phyloP scores from a whole-genome alignment of 2,329 filamentous ascomycete species.

The Rhytidhysteron rufulum region DNA sequence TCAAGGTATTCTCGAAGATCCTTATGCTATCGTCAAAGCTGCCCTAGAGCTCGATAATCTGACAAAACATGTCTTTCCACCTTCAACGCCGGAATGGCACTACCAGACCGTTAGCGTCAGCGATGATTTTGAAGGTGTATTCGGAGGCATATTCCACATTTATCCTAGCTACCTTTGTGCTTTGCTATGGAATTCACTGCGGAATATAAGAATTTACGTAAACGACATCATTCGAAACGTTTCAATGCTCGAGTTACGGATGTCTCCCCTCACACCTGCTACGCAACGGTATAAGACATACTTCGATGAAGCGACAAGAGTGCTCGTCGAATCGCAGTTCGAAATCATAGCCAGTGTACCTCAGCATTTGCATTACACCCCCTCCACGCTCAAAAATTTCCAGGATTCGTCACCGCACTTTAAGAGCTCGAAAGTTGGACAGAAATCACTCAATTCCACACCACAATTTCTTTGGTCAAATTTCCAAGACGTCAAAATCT shows the following conservation, averaged over 20 bases:
- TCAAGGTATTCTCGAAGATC: conserved; percentile 9
- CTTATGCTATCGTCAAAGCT: conserved; percentile 19
- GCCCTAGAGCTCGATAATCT: conserved; percentile 22
- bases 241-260: conserved; percentile 16
- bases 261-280: conserved; percentile 21
- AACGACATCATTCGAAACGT: conserved; percentile 32
- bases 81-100: conserved; percentile 16
- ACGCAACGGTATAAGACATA: conserved; percentile 15
- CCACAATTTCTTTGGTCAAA: conserved; percentile 19
- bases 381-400: too few relatives aligned
- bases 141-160: conserved; percentile 26
- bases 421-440: too few relatives aligned
- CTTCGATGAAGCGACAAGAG: conserved; percentile 19
- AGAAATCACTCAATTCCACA: too few relatives aligned
- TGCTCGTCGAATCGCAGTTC: conserved; percentile 22
- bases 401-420: too few relatives aligned
- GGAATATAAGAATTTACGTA: conserved; percentile 30
- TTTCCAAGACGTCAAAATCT: conserved; percentile 13
- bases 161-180: conserved; percentile 23
- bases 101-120: conserved; percentile 18
- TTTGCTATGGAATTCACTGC: conserved; percentile 32
- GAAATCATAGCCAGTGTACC: conserved; percentile 33
- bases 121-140: conserved; percentile 14
- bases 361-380: conserved; percentile 30
- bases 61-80: conserved; percentile 17